Conservation (phyloP, 2,329 filamentous ascomycete species). For the Trichothecium roseum region DNA sequence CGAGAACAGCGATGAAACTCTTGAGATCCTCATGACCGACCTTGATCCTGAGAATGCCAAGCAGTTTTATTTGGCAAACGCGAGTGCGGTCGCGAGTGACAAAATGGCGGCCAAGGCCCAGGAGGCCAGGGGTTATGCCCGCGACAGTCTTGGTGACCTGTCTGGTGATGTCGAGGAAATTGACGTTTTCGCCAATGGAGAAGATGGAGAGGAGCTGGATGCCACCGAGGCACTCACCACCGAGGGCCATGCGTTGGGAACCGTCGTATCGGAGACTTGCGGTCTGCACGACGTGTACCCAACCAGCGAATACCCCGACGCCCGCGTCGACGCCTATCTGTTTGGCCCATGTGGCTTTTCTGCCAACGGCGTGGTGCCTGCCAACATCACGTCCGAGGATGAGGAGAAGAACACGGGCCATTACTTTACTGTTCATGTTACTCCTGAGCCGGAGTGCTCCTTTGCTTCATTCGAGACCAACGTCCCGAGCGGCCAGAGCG, state of each 20-base stretch:
- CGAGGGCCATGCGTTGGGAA: constrained; percentile 87
- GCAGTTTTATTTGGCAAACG: constrained; percentile 60
- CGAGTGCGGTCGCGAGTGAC: constrained; percentile 82
- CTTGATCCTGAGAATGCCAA: constrained; percentile 58
- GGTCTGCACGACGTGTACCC: constrained; percentile 87
- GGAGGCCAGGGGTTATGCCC: constrained; percentile 49
- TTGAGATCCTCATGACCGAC: constrained; percentile 65
- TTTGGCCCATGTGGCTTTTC: constrained; percentile 97
- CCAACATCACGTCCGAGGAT: constrained; percentile 45
- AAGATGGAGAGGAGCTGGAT: constrained; percentile 37
- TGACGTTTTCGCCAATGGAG: constrained; percentile 72
- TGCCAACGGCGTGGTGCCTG: constrained; percentile 88
- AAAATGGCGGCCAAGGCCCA: constrained; percentile 60
- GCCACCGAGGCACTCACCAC: constrained; percentile 69
- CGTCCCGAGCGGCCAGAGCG: constrained; percentile 79
- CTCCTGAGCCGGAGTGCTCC: constrained; percentile 91
- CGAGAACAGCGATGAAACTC: constrained; percentile 60
- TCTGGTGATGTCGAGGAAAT: constrained; percentile 47
- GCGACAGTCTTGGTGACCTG: constrained; percentile 49
- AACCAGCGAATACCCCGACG: constrained; percentile 76
- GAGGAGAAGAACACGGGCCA: constrained; percentile 48
- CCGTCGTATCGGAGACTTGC: constrained; percentile 81
- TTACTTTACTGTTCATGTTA: constrained; percentile 98
- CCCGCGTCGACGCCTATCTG: constrained; percentile 88
- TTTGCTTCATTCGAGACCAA: constrained; percentile 99